Base-by-base conservation (phyloP, 2,329 filamentous ascomycete species). In the Metarhizium anisopliae region DNA sequence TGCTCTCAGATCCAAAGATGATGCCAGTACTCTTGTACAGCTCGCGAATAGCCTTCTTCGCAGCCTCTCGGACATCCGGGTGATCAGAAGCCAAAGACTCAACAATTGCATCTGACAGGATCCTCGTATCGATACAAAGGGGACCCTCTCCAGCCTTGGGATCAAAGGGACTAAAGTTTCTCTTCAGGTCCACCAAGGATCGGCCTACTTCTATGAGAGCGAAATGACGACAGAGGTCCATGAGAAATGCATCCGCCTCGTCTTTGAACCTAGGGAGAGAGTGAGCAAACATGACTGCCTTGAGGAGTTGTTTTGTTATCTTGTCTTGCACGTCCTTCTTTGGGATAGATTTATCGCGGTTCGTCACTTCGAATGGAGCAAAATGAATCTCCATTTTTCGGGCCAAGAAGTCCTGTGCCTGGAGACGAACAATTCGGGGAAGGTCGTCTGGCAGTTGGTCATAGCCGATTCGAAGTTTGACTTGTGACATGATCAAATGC, bases 391-490 rank as follows among this genome's bases (percentile, higher is more conserved):
- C 85, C 54, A 83, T 81, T 62, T 90, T 93, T 59, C 82, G 82
- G 10, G 83, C 80, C 29, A 89, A 74, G 3, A 97, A 74, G 64
- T 99, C 94, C 64, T 95, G 89, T 0, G 90, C 92, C 68, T 97
- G 90, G 5, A 97, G 79, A 40, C 94, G 86, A 50, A 99, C 81
- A 8, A 95, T 77, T 49, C 89, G 83, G 4, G 90, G 85, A 60
- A 97, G 82, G 60, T 99, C 93, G 7, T 99, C 94, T 0, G 93
- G 93, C 13, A 97, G 76, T 63, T 81, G 87, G 65, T 99, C 94
- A 58, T 84, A 84, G 4, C 94, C 94, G 56, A 99, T 87, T 55
- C 93, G 84, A 36, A 99, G 77, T 74, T 97, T 99, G 53, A 96
- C 77, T 64, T 97, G 92, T 0, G 91, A 82, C 61, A 87, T 90